Percentiles rank a stretch among this genome's conserved stretches.
Evolutionary conservation across 495 filamentous ascomycete genomes (phyloP).

Genomic region (Annulohypoxylon nitens): DNA sequence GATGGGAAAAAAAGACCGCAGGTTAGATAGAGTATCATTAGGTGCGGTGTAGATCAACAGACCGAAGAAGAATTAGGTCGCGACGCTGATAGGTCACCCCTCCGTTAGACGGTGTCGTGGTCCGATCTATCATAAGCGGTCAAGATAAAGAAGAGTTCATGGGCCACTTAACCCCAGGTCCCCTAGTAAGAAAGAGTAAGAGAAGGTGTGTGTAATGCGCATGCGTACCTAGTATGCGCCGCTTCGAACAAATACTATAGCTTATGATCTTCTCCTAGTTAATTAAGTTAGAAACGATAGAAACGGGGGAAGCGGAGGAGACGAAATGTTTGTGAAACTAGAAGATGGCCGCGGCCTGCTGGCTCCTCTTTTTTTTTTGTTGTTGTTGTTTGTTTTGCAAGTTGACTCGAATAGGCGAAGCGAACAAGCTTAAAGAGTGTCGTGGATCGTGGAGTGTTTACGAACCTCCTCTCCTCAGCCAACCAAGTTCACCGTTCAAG

Average conservation of each 20-base stretch:
- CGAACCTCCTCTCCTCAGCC: slow-evolving; percentile 37
- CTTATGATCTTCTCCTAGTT: slow-evolving; percentile 23
- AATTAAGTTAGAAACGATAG: slow-evolving; percentile 21
- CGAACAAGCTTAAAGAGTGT: slow-evolving; percentile 33
- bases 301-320: not conserved
- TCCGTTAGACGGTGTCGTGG: slow-evolving; percentile 36
- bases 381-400: slow-evolving; percentile 51
- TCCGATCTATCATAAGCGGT: slow-evolving; percentile 50
- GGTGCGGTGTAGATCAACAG: slow-evolving; percentile 52
- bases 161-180: slow-evolving; percentile 7
- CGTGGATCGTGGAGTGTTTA: slow-evolving; percentile 38
- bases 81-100: slow-evolving; percentile 38
- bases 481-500: slow-evolving; percentile 37
- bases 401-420: slow-evolving; percentile 48
- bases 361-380: slow-evolving; percentile 28
- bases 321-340: slow-evolving; percentile 39
- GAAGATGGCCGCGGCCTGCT: slow-evolving; percentile 41
- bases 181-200: slow-evolving; percentile 18
- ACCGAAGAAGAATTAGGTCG: slow-evolving; percentile 43
- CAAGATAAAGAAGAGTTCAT: slow-evolving; percentile 41
- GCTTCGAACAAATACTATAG: slow-evolving; percentile 16
- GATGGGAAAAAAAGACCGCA: slow-evolving; percentile 40
- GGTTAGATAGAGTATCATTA: slow-evolving; percentile 34
- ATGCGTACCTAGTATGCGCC: slow-evolving; percentile 20
- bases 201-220: slow-evolving; percentile 4